phyloP scores from a whole-genome alignment of 2,329 filamentous ascomycete species.

The Parastagonospora nodorum region DNA sequence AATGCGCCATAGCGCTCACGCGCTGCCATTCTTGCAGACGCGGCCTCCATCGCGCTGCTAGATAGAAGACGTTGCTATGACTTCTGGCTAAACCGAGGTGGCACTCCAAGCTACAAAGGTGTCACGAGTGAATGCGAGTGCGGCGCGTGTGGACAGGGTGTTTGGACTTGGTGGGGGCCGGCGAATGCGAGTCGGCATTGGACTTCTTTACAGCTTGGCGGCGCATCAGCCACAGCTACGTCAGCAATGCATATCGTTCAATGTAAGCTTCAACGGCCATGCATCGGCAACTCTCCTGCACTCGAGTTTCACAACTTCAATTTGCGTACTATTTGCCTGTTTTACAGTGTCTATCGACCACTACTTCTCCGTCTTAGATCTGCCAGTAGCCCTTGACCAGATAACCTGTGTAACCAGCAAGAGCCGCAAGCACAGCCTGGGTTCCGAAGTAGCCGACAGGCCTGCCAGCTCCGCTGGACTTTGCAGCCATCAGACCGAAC shows the following conservation, averaged over 20 bases:
- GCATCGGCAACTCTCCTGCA: too few relatives aligned
- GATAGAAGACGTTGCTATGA: not conserved
- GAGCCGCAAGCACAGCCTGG: slow-evolving; percentile 30
- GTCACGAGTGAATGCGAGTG: not conserved
- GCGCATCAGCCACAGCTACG: slow-evolving; percentile 14
- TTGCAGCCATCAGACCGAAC: slow-evolving; percentile 41
- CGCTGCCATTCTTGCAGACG: slow-evolving; percentile 91
- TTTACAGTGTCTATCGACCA: not conserved
- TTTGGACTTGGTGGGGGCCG: slow-evolving; percentile 18
- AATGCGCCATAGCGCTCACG: slow-evolving; percentile 90
- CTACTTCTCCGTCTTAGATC: slow-evolving; percentile 9
- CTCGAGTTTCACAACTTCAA: too few relatives aligned
- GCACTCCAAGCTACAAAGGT: too few relatives aligned
- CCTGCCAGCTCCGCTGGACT: slow-evolving; percentile 27
- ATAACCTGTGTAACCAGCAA: slow-evolving; percentile 40
- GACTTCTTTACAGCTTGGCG: slow-evolving; percentile 17
- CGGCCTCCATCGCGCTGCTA: slow-evolving; percentile 73
- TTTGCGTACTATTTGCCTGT: not conserved
- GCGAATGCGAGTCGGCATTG: slow-evolving; percentile 7
- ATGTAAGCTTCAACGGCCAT: not conserved
- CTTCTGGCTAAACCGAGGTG: too few relatives aligned
- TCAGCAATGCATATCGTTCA: slow-evolving; percentile 11
- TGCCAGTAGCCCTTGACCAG: slow-evolving; percentile 39
- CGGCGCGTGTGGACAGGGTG: slow-evolving; percentile 12
- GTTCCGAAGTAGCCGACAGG: slow-evolving; percentile 38